Percentiles rank a stretch among this genome's conserved stretches.
Conservation (phyloP, 139 green algal genomes). For the Deuterostichococcus epilithicus region DNA sequence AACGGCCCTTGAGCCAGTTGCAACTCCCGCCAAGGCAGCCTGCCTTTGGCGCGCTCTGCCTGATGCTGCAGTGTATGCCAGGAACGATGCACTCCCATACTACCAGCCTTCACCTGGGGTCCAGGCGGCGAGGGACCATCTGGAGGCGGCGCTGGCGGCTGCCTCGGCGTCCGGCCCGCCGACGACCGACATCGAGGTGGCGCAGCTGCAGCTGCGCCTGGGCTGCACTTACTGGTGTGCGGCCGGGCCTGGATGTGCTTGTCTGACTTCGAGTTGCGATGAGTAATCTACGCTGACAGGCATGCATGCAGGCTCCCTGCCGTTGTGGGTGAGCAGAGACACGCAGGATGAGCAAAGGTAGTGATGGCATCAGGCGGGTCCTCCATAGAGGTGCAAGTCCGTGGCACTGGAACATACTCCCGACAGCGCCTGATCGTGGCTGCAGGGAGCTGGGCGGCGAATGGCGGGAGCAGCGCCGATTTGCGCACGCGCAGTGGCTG, state of each 20-base stretch:
- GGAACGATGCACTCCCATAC: neutral
- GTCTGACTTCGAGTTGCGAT: too few species aligned
- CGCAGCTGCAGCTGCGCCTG: slow-evolving; percentile 24
- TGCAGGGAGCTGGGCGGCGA: slow-evolving; percentile 26
- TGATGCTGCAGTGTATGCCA: neutral
- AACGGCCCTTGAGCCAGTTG: neutral
- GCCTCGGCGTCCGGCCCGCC: neutral
- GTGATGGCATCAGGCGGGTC: too few species aligned
- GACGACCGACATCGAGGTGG: slow-evolving; percentile 13
- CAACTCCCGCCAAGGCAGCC: too few species aligned
- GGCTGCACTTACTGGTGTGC: slow-evolving; percentile 36
- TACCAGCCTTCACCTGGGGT: neutral
- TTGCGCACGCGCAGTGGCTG: slow-evolving; percentile 26
- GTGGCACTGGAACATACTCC: neutral
- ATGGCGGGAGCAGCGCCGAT: neutral
- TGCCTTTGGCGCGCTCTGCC: too few species aligned
- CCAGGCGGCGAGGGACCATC: slow-evolving; percentile 19
- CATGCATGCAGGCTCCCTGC: too few species aligned
- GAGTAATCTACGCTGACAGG: too few species aligned
- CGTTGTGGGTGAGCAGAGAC: too few species aligned
- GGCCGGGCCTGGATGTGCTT: too few species aligned
- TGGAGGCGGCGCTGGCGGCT: slow-evolving; percentile 14
- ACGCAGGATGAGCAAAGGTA: too few species aligned
- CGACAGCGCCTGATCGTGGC: neutral
- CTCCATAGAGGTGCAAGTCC: too few species aligned